Percentiles rank a stretch among this genome's conserved stretches.
Evolutionary conservation across 1,139 yeast genomes (phyloP).

Genomic region (Eremothecium cymbalariae): DNA sequence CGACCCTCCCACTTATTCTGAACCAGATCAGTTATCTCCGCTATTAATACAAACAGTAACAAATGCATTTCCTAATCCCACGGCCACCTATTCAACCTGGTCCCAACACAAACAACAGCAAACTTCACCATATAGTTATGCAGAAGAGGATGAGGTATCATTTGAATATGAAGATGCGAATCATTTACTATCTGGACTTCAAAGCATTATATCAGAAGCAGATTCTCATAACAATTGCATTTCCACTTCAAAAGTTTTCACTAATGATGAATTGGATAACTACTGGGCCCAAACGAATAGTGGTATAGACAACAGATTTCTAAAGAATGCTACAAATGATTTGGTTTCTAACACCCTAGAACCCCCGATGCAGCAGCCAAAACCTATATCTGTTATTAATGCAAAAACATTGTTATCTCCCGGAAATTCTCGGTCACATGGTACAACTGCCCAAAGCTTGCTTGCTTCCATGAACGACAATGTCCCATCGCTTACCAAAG

Average conservation of each 20-base stretch:
- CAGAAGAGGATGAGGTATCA: slow-evolving; percentile 9
- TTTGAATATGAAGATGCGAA: slow-evolving; percentile 27
- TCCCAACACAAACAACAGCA: slow-evolving; percentile 1
- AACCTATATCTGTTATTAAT: too few relatives aligned
- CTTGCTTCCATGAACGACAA: too few relatives aligned
- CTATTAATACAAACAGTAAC: neutral
- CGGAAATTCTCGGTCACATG: too few relatives aligned
- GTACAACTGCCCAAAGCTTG: too few relatives aligned
- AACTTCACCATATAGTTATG: neutral
- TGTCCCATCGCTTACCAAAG: too few relatives aligned
- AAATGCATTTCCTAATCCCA: neutral
- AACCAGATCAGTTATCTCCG: slow-evolving; percentile 6
- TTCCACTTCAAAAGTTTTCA: slow-evolving; percentile 27
- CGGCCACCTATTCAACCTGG: too few relatives aligned
- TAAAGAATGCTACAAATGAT: neutral
- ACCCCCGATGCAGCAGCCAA: too few relatives aligned
- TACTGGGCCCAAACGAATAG: too few relatives aligned
- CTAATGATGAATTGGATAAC: slow-evolving; percentile 29
- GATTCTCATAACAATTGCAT: slow-evolving; percentile 27
- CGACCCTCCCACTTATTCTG: slow-evolving; percentile 21
- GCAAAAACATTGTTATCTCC: too few relatives aligned
- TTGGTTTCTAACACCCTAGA: too few relatives aligned
- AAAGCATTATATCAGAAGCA: slow-evolving; percentile 30
- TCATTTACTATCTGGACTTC: slow-evolving; percentile 29
- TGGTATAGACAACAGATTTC: slow-evolving; percentile 1